Base-by-base conservation (phyloP, 257 asterid genomes). In the Capsicum pubescens region DNA sequence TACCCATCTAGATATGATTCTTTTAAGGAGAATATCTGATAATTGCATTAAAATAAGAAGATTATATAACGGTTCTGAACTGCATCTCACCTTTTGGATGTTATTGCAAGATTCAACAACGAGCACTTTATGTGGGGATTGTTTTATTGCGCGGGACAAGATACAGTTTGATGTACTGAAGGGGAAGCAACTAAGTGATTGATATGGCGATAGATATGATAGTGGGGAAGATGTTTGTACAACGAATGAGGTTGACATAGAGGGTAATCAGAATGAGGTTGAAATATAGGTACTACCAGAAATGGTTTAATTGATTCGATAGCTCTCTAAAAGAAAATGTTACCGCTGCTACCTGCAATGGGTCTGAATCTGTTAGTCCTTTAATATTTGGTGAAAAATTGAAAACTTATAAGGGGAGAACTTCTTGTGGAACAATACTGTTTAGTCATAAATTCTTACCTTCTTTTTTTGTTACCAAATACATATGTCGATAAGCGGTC, bases 121-220 rank as follows among this genome's bases (percentile, higher is more conserved):
- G 85, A 86, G 50, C 54, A 82, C 89, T 95, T 88, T 86, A 71
- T 95, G 0, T 95, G 98, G 98, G 98, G 97, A 32, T 66, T 93
- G 61, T 95, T 91, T 82, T 92, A 68, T 70, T 86, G 36, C 56
- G 57, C 61, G 72, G 64, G 68, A 35, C 48, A 72, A 5, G 81
- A 42, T 5, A 60, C 15, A 15, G 26, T 52, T 17, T 42, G 42
- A 26, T 56, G 58, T n/a, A 56, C 50, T 10, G 84, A 82, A 84
- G 83, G 21, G 70, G 80, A 42, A 83, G 48, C 52, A 8, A 13
- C 7, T 71, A 82, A 57, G 89, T 46, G 21, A 83, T 77, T 42
- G 97, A 92, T 89, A 92, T 90, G 93, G 97, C 90, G 0, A 86
- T 93, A 8, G 93, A 93, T 88, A 90, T 90, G 93, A 79, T 86